phyloP scores from a whole-genome alignment of 495 filamentous ascomycete genomes.

The Collariella sp. region DNA sequence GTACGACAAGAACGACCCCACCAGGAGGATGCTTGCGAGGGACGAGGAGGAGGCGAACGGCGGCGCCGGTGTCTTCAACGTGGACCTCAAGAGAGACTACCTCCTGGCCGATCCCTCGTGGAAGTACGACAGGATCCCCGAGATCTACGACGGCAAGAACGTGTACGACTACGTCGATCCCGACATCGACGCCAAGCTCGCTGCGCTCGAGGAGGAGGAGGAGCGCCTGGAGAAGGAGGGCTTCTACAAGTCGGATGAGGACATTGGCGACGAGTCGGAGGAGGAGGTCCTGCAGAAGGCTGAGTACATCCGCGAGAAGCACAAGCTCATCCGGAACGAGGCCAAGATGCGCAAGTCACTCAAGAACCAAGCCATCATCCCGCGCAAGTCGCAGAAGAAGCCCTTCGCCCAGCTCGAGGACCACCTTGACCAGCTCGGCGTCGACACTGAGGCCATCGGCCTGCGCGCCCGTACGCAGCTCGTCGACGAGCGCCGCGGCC shows the following conservation, averaged over 20 bases:
- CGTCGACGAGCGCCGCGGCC: slow-evolving; percentile 48
- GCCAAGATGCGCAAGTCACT: slow-evolving; percentile 84
- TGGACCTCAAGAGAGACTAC: slow-evolving; percentile 83
- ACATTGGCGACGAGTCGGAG: slow-evolving; percentile 73
- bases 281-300: slow-evolving; percentile 84
- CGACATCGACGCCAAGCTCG: slow-evolving; percentile 86
- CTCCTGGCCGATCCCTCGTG: slow-evolving; percentile 74
- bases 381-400: slow-evolving; percentile 64
- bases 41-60: slow-evolving; percentile 91
- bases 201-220: slow-evolving; percentile 88
- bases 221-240: slow-evolving; percentile 79
- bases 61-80: slow-evolving; percentile 89
- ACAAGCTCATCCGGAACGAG: slow-evolving; percentile 78
- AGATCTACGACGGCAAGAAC: slow-evolving; percentile 84
- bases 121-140: slow-evolving; percentile 94
- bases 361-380: slow-evolving; percentile 91
- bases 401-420: slow-evolving; percentile 77
- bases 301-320: slow-evolving; percentile 89
- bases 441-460: slow-evolving; percentile 66
- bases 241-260: slow-evolving; percentile 57
- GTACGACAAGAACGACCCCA: slow-evolving; percentile 81
- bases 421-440: slow-evolving; percentile 72
- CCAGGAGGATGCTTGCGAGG: slow-evolving; percentile 66
- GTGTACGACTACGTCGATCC: slow-evolving; percentile 95
- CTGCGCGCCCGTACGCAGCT: slow-evolving; percentile 60